Percentiles rank a stretch among this genome's conserved stretches.
These are phyloP conservation scores for Debaryomyces coudertii DNA, from an alignment of 1,139 yeast genomes.

Conservation along the genomic window DNA sequence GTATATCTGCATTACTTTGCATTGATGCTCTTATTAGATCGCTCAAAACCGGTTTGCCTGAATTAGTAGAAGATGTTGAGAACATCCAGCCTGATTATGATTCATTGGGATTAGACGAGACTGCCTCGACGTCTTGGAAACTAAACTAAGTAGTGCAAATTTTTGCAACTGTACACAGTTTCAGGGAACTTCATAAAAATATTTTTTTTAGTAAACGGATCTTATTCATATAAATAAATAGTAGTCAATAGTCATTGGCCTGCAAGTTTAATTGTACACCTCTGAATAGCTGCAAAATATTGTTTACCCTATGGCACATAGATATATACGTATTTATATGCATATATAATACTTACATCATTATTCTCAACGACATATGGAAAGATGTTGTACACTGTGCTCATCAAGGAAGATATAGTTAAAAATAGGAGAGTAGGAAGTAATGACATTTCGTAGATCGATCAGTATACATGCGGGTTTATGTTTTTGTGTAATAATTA, in stretches of 20 bases:
- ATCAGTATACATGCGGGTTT: no score
- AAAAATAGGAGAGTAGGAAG: no score
- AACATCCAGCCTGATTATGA: constrained; percentile 28
- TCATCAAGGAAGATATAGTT: not conserved
- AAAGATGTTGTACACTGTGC: not conserved
- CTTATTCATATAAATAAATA: no score
- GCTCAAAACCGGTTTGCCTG: constrained; percentile 40
- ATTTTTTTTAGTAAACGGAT: no score
- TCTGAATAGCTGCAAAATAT: not conserved
- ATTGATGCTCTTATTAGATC: constrained; percentile 42
- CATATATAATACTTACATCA: no score
- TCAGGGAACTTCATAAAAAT: no score
- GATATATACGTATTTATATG: not conserved
- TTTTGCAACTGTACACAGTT: no score
- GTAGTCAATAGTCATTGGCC: no score
- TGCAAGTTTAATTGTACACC: not conserved
- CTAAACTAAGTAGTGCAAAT: not conserved
- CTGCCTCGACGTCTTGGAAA: not conserved
- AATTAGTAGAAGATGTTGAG: constrained; percentile 29
- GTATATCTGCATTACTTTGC: constrained; percentile 37
- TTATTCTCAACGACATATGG: no score
- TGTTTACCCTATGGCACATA: not conserved
- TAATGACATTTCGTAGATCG: no score
- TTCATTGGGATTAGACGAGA: constrained; percentile 17
- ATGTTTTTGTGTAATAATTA: constrained; percentile 1